Evolutionary conservation across 352 stramenopile genomes (phyloP).

Genomic region (Globisporangium carolinianum): DNA sequence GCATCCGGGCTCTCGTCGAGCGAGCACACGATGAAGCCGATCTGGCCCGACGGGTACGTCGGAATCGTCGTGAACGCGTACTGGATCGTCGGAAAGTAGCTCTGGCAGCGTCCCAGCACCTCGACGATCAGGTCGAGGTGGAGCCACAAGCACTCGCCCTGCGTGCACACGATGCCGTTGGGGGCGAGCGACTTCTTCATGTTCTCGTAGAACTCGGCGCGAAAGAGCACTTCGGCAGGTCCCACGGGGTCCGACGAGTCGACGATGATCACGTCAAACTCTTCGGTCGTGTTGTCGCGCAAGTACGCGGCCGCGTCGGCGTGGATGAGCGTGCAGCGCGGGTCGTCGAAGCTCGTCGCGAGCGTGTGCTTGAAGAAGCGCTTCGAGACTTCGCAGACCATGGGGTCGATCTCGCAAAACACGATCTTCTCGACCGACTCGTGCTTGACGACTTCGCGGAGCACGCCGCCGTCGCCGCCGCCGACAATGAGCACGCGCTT

Average conservation of each 20-base stretch:
- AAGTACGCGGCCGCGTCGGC: conserved; percentile 89
- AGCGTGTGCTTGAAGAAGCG: conserved; percentile 89
- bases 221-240: conserved; percentile 93
- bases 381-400: conserved; percentile 95
- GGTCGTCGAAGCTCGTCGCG: conserved; percentile 94
- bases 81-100: conserved; percentile 93
- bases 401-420: conserved; percentile 99
- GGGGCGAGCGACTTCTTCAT: conserved; percentile 89
- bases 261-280: conserved; percentile 97
- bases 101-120: conserved; percentile 87
- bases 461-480: conserved; percentile 96
- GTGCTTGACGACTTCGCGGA: conserved; percentile 95
- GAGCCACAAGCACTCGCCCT: conserved; percentile 98
- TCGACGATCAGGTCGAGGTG: conserved; percentile 96
- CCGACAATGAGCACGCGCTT: conserved; percentile 97
- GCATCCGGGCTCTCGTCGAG: conserved; percentile 53
- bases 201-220: conserved; percentile 92
- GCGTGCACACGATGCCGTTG: conserved; percentile 83
- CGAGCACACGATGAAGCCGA: conserved; percentile 95
- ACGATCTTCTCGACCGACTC: conserved; percentile 92
- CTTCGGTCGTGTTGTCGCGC: conserved; percentile 59
- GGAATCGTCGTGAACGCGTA: conserved; percentile 99
- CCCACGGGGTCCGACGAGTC: conserved; percentile 95
- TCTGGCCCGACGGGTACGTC: conserved; percentile 98
- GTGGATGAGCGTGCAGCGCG: conserved; percentile 91